These are phyloP conservation scores for Licmophora abbreviata DNA, from an alignment of 108 stramenopile genomes.

Conservation along the genomic window DNA sequence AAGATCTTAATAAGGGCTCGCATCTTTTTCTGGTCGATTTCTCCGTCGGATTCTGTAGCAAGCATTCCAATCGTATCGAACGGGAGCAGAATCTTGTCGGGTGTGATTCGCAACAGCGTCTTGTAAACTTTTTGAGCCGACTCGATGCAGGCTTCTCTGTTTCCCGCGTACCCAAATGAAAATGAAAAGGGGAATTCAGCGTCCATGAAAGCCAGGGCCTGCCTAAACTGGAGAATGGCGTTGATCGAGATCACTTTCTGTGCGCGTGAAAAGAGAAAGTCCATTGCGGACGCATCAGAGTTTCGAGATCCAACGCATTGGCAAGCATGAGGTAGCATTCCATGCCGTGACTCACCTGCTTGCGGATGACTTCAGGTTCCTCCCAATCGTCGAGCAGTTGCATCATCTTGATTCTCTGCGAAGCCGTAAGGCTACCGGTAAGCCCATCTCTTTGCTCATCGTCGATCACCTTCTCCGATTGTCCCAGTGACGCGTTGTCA, in stretches of 20 bases:
- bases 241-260: constrained; percentile 15
- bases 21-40: constrained; percentile 25
- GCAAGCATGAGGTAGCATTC: not conserved
- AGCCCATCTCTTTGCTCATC: too few species aligned
- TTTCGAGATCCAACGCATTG: not conserved
- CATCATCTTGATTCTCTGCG: constrained; percentile 16
- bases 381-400: constrained; percentile 48
- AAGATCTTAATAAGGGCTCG: constrained; percentile 43
- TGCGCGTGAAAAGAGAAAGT: not conserved
- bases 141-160: constrained; percentile 48
- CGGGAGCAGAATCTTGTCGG: constrained; percentile 12
- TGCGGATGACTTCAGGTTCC: constrained; percentile 35
- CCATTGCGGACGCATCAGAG: too few species aligned
- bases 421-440: not conserved
- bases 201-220: constrained; percentile 49
- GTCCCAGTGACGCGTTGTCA: not conserved
- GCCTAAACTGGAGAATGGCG: constrained; percentile 41
- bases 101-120: constrained; percentile 23
- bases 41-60: constrained; percentile 20
- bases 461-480: too few species aligned
- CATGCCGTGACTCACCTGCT: too few species aligned
- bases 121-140: constrained; percentile 47
- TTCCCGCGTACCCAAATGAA: constrained; percentile 50
- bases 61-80: constrained; percentile 46
- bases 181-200: constrained; percentile 46